These are phyloP conservation scores for Backusella morwellensis DNA, from an alignment of 192 early-diverging fungal genomes.

Conservation along the genomic window DNA sequence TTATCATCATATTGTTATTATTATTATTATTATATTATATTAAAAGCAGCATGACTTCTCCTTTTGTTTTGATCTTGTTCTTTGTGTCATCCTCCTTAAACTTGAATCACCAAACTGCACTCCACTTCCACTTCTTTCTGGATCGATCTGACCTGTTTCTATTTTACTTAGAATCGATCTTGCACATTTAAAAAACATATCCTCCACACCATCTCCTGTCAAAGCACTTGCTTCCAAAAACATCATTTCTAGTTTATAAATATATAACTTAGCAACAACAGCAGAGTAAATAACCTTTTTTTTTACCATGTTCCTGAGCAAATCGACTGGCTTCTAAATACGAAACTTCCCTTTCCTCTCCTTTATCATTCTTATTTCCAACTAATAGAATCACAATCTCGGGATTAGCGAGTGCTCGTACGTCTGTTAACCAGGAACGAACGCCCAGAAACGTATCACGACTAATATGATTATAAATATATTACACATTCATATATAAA, in stretches of 20 bases:
- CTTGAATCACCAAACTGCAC: slow-evolving; percentile 55
- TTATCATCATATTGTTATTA: not conserved
- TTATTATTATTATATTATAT: not conserved
- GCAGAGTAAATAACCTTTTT: not conserved
- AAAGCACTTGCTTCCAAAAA: slow-evolving; percentile 59
- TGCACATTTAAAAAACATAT: slow-evolving; percentile 53
- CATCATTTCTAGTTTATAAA: slow-evolving; percentile 46
- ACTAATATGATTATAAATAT: slow-evolving; percentile 24
- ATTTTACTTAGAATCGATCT: slow-evolving; percentile 52
- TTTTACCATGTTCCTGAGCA: slow-evolving; percentile 46
- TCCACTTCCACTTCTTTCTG: slow-evolving; percentile 49
- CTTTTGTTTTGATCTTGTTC: slow-evolving; percentile 42
- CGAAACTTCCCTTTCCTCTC: slow-evolving; percentile 50
- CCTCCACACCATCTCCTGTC: slow-evolving; percentile 57
- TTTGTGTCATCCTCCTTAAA: slow-evolving; percentile 49
- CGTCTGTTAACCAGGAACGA: slow-evolving; percentile 66
- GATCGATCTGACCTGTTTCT: slow-evolving; percentile 56
- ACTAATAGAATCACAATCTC: slow-evolving; percentile 69
- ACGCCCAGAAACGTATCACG: slow-evolving; percentile 59
- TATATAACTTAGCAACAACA: not conserved
- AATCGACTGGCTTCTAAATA: slow-evolving; percentile 53
- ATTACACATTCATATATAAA: not conserved
- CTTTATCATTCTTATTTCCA: slow-evolving; percentile 65
- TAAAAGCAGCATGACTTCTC: slow-evolving; percentile 46
- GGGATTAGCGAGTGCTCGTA: slow-evolving; percentile 61